Percentiles rank a stretch among this genome's conserved stretches.
phyloP scores from a whole-genome alignment of 2,329 filamentous ascomycete species.

The Teratosphaeriaceae sp. region DNA sequence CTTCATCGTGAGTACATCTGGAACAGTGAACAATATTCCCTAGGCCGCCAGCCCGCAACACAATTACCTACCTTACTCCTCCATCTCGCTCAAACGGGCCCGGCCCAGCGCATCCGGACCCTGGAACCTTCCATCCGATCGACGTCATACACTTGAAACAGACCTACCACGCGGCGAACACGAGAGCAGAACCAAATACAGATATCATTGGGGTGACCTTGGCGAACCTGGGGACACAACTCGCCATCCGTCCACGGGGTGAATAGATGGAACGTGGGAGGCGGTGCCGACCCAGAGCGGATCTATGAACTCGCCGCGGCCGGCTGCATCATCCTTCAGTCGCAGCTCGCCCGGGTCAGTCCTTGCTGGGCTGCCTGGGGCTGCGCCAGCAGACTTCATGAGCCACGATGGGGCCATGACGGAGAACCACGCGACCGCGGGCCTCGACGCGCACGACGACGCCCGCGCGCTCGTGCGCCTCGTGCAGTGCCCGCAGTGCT shows the following conservation, averaged over 20 bases:
- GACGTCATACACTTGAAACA: not conserved
- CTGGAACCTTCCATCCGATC: not conserved
- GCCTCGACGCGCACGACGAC: conserved; percentile 45
- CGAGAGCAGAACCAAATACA: not conserved
- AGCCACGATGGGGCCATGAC: conserved; percentile 30
- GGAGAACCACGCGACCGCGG: conserved; percentile 27
- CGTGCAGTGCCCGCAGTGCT: conserved; percentile 72
- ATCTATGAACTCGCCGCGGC: conserved; percentile 7
- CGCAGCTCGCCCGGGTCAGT: conserved; percentile 2
- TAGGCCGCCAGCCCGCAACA: no score
- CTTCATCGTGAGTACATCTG: no score
- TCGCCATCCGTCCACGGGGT: not conserved
- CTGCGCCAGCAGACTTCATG: conserved; percentile 33
- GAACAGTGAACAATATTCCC: no score
- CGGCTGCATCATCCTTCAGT: not conserved
- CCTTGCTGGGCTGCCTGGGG: conserved; percentile 4
- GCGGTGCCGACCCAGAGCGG: not conserved
- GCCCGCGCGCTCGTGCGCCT: conserved; percentile 62
- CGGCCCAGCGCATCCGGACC: not conserved
- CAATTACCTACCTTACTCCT: no score
- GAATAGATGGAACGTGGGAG: conserved; percentile 6
- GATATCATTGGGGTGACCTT: no score
- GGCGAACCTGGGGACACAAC: no score
- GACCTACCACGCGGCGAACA: not conserved
- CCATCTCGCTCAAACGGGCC: not conserved